Conservation (phyloP, 768 basidiomycete genomes). For the Royoungia palumana region DNA sequence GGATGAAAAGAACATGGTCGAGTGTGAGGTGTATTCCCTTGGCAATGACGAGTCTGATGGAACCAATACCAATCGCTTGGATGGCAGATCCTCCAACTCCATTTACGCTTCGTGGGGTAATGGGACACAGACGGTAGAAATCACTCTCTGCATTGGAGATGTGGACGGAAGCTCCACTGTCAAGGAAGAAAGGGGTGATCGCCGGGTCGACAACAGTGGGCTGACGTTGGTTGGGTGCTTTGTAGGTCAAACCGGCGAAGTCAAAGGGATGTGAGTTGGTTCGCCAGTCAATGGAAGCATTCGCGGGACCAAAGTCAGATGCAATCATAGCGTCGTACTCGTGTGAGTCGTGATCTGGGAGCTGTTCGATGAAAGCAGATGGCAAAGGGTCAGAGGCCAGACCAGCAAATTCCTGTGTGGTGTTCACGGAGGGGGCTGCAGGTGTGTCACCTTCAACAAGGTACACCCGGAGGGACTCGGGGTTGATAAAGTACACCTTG, state of each 20-base stretch:
- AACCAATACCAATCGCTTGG: constrained; percentile 14
- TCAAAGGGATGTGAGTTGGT: not conserved
- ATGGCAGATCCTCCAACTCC: constrained; percentile 18
- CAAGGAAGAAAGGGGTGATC: constrained; percentile 1
- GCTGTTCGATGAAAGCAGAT: too few species aligned
- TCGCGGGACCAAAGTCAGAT: not conserved
- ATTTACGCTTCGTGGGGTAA: constrained; percentile 5
- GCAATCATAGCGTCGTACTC: not conserved
- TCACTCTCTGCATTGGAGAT: constrained; percentile 14
- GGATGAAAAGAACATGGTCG: constrained; percentile 19
- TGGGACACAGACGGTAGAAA: constrained; percentile 11
- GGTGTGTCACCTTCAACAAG: too few species aligned
- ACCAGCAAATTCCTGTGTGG: too few species aligned
- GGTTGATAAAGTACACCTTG: too few species aligned
- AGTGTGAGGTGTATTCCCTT: constrained; percentile 12
- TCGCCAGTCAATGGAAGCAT: not conserved
- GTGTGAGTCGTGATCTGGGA: too few species aligned
- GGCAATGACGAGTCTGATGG: constrained; percentile 1
- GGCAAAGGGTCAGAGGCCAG: too few species aligned
- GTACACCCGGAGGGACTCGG: too few species aligned
- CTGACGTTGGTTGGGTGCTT: not conserved
- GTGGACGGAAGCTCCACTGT: constrained; percentile 9
- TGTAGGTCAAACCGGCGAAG: not conserved
- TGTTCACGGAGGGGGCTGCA: too few species aligned
- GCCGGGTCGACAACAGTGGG: not conserved